Evolutionary conservation across 2,329 filamentous ascomycete genomes (phyloP).

Genomic region (Sarocladiaceae sp.): DNA sequence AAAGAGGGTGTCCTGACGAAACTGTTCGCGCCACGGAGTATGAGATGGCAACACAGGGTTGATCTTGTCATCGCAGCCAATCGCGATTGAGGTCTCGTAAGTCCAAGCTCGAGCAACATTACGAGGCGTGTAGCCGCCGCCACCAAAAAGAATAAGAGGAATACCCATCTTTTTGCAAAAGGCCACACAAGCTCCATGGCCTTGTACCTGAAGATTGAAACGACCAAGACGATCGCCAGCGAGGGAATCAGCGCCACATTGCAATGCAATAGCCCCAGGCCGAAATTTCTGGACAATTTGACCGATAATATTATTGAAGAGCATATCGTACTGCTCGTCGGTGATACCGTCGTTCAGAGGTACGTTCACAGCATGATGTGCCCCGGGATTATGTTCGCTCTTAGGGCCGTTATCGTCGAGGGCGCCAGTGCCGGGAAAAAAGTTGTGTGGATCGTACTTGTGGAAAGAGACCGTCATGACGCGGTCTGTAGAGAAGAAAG

Average conservation of each 20-base stretch:
- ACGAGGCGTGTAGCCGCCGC: constrained; percentile 91
- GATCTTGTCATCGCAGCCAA: constrained; percentile 68
- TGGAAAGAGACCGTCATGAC: constrained; percentile 95
- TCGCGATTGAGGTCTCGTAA: constrained; percentile 89
- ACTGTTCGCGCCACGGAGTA: constrained; percentile 83
- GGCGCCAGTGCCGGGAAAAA: constrained; percentile 89
- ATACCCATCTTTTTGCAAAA: constrained; percentile 79
- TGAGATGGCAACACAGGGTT: constrained; percentile 70
- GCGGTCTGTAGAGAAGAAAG: constrained; percentile 83
- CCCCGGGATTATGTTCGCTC: constrained; percentile 79
- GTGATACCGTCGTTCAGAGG: constrained; percentile 88
- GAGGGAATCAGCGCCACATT: constrained; percentile 92
- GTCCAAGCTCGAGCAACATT: constrained; percentile 97
- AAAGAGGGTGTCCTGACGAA: constrained; percentile 82
- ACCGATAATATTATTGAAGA: constrained; percentile 80
- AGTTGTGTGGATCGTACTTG: constrained; percentile 80
- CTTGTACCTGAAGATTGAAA: constrained; percentile 95
- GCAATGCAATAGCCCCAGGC: constrained; percentile 87
- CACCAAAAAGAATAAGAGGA: constrained; percentile 86
- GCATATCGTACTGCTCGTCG: constrained; percentile 78
- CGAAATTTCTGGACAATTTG: constrained; percentile 77
- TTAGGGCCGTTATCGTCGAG: constrained; percentile 80
- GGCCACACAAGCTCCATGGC: constrained; percentile 85
- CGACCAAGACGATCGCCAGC: constrained; percentile 89
- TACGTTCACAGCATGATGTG: constrained; percentile 87